These are phyloP conservation scores for Glomus cerebriforme DNA, from an alignment of 192 early-diverging fungal genomes.

Conservation along the genomic window DNA sequence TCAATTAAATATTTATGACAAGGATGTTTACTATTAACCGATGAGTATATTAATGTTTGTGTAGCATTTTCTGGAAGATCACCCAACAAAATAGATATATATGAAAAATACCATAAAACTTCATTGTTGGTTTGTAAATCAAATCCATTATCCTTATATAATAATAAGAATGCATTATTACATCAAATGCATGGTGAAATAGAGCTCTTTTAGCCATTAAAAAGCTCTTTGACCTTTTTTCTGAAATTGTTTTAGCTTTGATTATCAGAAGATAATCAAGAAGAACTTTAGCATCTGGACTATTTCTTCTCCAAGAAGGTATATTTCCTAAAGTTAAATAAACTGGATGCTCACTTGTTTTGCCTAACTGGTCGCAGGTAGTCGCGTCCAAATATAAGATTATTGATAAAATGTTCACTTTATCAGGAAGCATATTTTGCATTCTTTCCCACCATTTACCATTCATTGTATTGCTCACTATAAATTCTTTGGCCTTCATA, in stretches of 20 bases:
- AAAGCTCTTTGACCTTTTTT: background rate
- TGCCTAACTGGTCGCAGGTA: background rate
- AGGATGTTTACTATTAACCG: background rate
- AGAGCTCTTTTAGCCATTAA: background rate
- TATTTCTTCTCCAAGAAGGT: background rate
- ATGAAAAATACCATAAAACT: background rate
- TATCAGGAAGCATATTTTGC: no score
- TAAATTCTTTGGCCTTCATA: no score
- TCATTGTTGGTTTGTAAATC: background rate
- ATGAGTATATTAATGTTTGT: background rate
- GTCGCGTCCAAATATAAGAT: background rate
- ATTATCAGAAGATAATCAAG: background rate
- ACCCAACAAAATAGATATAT: background rate
- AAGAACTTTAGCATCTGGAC: background rate
- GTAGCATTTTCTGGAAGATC: background rate
- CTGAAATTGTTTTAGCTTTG: background rate
- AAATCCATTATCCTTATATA: background rate
- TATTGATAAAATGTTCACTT: background rate
- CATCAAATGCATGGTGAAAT: background rate
- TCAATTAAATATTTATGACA: no score
- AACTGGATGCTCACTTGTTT: background rate
- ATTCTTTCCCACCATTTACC: no score
- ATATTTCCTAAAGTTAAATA: slow-evolving; percentile 3
- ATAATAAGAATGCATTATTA: background rate
- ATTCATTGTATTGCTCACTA: no score